Percentiles rank a stretch among this genome's conserved stretches.
phyloP scores from a whole-genome alignment of 176 grass and related monocot genomes.

The Musa schizocarpa region DNA sequence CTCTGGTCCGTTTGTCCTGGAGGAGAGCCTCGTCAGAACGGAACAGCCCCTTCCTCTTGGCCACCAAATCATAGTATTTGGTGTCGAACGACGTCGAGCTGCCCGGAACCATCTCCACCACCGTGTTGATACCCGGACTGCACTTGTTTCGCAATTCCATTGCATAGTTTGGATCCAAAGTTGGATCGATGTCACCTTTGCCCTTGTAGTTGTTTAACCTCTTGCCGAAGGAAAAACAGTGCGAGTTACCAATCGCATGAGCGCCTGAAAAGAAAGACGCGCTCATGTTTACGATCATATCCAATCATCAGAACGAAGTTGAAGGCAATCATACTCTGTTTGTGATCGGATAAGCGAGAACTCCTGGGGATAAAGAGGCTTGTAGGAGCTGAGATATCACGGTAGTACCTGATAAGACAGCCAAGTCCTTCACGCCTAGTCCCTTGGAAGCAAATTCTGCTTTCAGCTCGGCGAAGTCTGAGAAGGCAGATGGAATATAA shows the following conservation, averaged over 20 bases:
- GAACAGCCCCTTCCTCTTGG: constrained; percentile 32
- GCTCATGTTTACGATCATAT: background rate
- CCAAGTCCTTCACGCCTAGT: background rate
- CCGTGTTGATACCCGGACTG: constrained; percentile 21
- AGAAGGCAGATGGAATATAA: background rate
- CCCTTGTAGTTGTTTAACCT: constrained; percentile 50
- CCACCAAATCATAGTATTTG: constrained; percentile 48
- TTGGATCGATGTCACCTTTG: constrained; percentile 34
- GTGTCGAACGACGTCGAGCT: constrained; percentile 63
- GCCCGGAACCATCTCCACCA: constrained; percentile 62
- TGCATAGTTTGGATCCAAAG: constrained; percentile 31
- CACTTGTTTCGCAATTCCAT: constrained; percentile 26
- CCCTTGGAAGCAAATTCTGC: constrained; percentile 7
- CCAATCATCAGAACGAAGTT: no score
- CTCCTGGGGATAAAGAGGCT: no score
- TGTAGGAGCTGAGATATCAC: no score
- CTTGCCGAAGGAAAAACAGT: constrained; percentile 54
- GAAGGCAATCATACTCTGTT: no score
- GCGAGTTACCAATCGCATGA: constrained; percentile 55
- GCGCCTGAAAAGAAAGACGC: constrained; percentile 26
- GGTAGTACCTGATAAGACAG: constrained; percentile 4
- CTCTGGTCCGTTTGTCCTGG: constrained; percentile 31
- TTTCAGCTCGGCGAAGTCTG: constrained; percentile 7
- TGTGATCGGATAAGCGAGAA: no score
- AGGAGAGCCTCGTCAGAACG: constrained; percentile 65